A percentile compares a stretch with the other conserved stretches of the same genome.
Conservation (phyloP, 2,329 filamentous ascomycete genomes). For the Xylariaceae sp. region DNA sequence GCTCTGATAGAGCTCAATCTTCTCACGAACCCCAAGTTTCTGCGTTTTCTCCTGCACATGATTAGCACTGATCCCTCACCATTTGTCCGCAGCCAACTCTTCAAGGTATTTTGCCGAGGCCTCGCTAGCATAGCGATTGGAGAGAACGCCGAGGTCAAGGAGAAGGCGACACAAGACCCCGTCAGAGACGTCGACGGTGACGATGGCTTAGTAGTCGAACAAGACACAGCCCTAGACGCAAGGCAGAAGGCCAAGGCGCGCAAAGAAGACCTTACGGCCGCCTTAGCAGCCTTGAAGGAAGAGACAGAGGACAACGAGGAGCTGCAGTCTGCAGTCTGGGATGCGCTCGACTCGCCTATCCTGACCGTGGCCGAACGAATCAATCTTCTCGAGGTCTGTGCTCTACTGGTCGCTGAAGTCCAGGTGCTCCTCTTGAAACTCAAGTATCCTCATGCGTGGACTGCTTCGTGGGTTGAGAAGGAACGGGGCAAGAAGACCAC, state of each 20-base stretch:
- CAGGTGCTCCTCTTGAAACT: slow-evolving; percentile 38
- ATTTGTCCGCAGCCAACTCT: slow-evolving; percentile 52
- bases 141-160: slow-evolving; percentile 35
- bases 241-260: slow-evolving; percentile 40
- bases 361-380: slow-evolving; percentile 41
- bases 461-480: slow-evolving; percentile 22
- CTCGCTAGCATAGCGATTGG: slow-evolving; percentile 58
- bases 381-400: slow-evolving; percentile 44
- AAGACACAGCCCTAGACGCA: slow-evolving; percentile 36
- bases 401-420: slow-evolving; percentile 41
- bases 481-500: slow-evolving; percentile 15
- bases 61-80: slow-evolving; percentile 57
- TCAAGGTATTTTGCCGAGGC: slow-evolving; percentile 51
- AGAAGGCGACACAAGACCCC: slow-evolving; percentile 14
- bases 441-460: slow-evolving; percentile 40
- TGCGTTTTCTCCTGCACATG: slow-evolving; percentile 49
- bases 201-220: slow-evolving; percentile 41
- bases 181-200: slow-evolving; percentile 31
- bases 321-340: slow-evolving; percentile 40
- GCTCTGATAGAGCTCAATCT: slow-evolving; percentile 56
- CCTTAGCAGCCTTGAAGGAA: slow-evolving; percentile 39
- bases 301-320: slow-evolving; percentile 37
- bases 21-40: slow-evolving; percentile 46
- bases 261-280: slow-evolving; percentile 38
- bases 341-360: slow-evolving; percentile 38